Evolutionary conservation across 495 filamentous ascomycete species (phyloP).

Genomic region (Penicillium macrosclerotiorum): DNA sequence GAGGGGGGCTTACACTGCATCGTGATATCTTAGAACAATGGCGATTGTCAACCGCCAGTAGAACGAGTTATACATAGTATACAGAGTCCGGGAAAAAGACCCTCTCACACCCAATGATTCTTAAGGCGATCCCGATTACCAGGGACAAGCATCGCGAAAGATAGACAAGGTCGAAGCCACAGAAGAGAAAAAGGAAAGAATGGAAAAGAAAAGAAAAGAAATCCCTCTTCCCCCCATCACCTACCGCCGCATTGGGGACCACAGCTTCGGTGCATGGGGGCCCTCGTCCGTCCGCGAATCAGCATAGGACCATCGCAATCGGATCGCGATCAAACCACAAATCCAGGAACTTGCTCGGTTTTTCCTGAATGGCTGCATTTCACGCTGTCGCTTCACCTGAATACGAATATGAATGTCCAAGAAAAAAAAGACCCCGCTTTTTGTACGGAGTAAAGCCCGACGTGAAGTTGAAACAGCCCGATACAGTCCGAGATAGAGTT

Average conservation of each 20-base stretch:
- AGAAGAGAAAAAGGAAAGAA: background rate
- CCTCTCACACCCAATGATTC: no score
- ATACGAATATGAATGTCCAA: background rate
- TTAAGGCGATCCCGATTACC: no score
- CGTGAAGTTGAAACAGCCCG: background rate
- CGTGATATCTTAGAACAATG: no score
- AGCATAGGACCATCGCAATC: background rate
- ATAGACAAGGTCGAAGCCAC: no score
- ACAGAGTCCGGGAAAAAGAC: no score
- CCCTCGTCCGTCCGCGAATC: constrained; percentile 1
- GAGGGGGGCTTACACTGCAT: no score
- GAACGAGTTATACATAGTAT: no score
- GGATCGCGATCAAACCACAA: constrained; percentile 1
- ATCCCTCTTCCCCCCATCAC: background rate
- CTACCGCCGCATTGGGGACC: background rate
- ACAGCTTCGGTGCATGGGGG: constrained; percentile 1
- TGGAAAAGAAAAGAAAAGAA: background rate
- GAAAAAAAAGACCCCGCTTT: constrained; percentile 1
- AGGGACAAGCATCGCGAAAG: no score
- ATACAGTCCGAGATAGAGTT: constrained; percentile 4
- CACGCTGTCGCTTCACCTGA: no score
- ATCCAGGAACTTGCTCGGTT: no score
- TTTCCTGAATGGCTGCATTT: no score
- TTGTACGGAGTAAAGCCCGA: background rate
- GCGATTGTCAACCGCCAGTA: no score